Conservation (phyloP, 768 basidiomycete species). For the Tulasnella sp. region DNA sequence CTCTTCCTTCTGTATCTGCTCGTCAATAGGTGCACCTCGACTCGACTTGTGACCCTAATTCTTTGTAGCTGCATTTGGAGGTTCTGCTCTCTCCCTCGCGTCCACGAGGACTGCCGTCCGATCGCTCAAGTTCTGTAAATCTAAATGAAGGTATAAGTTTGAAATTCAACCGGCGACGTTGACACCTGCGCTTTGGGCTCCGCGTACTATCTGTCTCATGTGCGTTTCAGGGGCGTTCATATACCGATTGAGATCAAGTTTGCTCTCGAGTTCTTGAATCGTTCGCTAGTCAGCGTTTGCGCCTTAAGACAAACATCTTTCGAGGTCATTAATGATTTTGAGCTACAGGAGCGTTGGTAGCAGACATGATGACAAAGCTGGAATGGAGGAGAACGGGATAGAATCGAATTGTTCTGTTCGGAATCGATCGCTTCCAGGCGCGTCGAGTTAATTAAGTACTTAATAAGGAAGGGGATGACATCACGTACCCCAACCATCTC, state of each 20-base stretch:
- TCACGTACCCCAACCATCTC: no score
- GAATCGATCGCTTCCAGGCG: no score
- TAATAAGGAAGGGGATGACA: no score
- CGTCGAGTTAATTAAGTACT: no score
- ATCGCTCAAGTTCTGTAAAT: constrained; percentile 24
- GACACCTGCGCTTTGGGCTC: neutral
- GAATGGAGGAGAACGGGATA: no score
- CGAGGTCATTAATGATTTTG: neutral
- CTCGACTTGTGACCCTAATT: constrained; percentile 52
- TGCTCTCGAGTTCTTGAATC: neutral
- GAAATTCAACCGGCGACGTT: no score
- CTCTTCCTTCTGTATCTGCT: constrained; percentile 48
- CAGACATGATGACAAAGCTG: neutral
- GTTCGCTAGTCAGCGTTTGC: neutral
- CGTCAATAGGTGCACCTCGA: constrained; percentile 47
- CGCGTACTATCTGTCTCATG: neutral
- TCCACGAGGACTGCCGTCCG: constrained; percentile 26
- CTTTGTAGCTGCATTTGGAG: constrained; percentile 39
- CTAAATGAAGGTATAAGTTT: constrained; percentile 36
- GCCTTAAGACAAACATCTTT: neutral
- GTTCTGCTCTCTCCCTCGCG: constrained; percentile 30
- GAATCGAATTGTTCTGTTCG: no score
- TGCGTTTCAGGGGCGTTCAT: neutral
- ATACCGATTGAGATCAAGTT: neutral
- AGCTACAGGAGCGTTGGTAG: neutral